Percentiles rank a stretch among this genome's conserved stretches.
These are phyloP conservation scores for Ophiostoma pallidulum DNA, from an alignment of 2,329 filamentous ascomycete genomes.

Conservation along the genomic window DNA sequence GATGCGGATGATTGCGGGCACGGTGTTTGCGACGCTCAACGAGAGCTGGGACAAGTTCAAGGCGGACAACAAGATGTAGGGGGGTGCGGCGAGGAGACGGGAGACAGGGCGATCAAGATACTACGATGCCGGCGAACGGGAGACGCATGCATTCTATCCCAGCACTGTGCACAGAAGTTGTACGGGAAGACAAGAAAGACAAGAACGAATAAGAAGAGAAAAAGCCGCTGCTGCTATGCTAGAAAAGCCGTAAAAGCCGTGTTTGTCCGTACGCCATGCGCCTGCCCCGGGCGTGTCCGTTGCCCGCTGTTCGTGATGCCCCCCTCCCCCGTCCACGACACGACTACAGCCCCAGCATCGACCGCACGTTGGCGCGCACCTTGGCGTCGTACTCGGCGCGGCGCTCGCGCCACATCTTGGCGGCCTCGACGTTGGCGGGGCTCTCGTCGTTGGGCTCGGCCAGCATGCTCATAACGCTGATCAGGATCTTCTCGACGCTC, in stretches of 20 bases:
- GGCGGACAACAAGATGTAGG: slow-evolving; percentile 53
- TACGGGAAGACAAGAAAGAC: too few relatives aligned
- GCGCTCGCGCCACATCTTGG: slow-evolving; percentile 88
- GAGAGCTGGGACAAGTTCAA: slow-evolving; percentile 69
- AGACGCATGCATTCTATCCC: too few relatives aligned
- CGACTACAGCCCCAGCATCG: slow-evolving; percentile 62
- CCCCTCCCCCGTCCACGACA: too few relatives aligned
- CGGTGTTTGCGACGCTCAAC: slow-evolving; percentile 59
- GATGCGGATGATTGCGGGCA: slow-evolving; percentile 53
- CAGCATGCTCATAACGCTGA: slow-evolving; percentile 97
- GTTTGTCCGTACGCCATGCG: background rate
- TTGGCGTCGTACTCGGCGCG: slow-evolving; percentile 75
- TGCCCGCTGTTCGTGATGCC: background rate
- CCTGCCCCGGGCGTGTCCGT: background rate
- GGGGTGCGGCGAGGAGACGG: background rate
- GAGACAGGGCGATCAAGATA: background rate
- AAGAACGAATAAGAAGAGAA: too few relatives aligned
- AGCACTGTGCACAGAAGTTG: too few relatives aligned
- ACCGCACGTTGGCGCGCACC: slow-evolving; percentile 73
- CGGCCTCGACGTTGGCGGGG: slow-evolving; percentile 90
- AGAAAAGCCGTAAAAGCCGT: background rate
- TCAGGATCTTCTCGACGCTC: slow-evolving; percentile 93
- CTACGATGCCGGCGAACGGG: too few relatives aligned
- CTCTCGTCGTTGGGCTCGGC: slow-evolving; percentile 96
- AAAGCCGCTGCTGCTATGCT: too few relatives aligned